Conservation (phyloP, 2,329 filamentous ascomycete genomes). For the Ophiostoma sp. region DNA sequence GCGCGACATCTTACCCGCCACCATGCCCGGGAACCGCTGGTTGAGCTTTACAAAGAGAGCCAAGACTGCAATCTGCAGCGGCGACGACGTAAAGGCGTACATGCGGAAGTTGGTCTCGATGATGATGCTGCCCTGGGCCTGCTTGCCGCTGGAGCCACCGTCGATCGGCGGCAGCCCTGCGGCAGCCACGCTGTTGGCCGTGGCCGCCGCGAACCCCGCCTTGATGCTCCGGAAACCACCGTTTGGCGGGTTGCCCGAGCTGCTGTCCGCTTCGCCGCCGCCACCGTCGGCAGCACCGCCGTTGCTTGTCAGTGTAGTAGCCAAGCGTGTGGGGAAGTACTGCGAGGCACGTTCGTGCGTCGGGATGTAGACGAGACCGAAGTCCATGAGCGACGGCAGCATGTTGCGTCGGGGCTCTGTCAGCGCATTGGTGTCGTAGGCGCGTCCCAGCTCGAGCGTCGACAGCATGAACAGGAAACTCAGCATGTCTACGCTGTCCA, state of each 20-base stretch:
- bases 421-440: slow-evolving; percentile 81
- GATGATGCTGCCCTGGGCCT: slow-evolving; percentile 75
- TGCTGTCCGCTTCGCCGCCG: not conserved
- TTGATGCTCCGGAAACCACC: slow-evolving; percentile 58
- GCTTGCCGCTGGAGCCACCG: slow-evolving; percentile 32
- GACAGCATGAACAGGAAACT: slow-evolving; percentile 95
- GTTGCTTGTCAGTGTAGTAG: slow-evolving; percentile 82
- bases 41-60: slow-evolving; percentile 82
- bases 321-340: slow-evolving; percentile 87
- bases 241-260: not conserved
- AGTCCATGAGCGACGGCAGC: slow-evolving; percentile 84
- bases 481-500: slow-evolving; percentile 89
- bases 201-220: slow-evolving; percentile 62
- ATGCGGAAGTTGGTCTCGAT: slow-evolving; percentile 97
- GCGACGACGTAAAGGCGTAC: slow-evolving; percentile 93
- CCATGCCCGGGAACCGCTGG: slow-evolving; percentile 89
- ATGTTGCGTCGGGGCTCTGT: slow-evolving; percentile 78
- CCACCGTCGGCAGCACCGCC: slow-evolving; percentile 50
- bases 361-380: slow-evolving; percentile 80
- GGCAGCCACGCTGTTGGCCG: slow-evolving; percentile 42
- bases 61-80: slow-evolving; percentile 89
- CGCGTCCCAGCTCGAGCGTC: slow-evolving; percentile 82
- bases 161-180: slow-evolving; percentile 44
- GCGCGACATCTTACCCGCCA: slow-evolving; percentile 85
- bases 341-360: slow-evolving; percentile 49